Base-by-base conservation (phyloP, 805 yeast genomes). In the Barnettozyma pratensis region DNA sequence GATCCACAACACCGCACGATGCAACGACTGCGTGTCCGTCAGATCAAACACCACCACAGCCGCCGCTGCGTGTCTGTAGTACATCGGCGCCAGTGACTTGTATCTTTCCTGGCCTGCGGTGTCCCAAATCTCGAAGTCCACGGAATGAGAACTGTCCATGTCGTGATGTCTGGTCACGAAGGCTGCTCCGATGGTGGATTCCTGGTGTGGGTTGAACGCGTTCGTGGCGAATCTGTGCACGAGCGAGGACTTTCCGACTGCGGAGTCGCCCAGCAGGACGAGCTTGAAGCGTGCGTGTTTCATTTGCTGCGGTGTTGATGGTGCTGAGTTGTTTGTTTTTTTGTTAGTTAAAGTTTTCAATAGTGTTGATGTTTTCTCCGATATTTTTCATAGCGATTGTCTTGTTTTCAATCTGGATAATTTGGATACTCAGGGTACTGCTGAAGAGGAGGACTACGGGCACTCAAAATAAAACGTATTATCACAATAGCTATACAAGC, bases 21-120 rank as follows among this genome's bases (percentile, higher is more conserved):
- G 76, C 57, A 92, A 79, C 25, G 96, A 87, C 6, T 84, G 73
- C 37, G 75, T 72, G 48, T 81, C 84, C 1, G 86, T 81, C 45
- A 91, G 64, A 62, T 94, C 98, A 63, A 85, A 92, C 26, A 95
- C 96, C 0, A 94, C 85, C 27, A 94, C 73, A 0, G 98, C 98
- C 30, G 85, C 79, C 60, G 86, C 81, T 1, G 94, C 84, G 57
- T 87, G 85, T 47, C 95, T 70, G 61, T 87, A 86, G 63, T 86
- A 86, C 90, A 86, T 86, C 31, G 92, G 90, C 4, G 92, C 87
- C 54, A 86, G 69, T 0, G 88, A 80, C 53, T 85, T 76, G 59
- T 85, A 86, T 48, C 95, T 68, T 59, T 86, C 94, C 63, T 86
- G 94, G 6, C 95, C 94, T 0, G 92, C 91, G 2, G 92, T 85